Conservation (phyloP, 1,284 basidiomycete genomes). For the Fomitopsis palustris region DNA sequence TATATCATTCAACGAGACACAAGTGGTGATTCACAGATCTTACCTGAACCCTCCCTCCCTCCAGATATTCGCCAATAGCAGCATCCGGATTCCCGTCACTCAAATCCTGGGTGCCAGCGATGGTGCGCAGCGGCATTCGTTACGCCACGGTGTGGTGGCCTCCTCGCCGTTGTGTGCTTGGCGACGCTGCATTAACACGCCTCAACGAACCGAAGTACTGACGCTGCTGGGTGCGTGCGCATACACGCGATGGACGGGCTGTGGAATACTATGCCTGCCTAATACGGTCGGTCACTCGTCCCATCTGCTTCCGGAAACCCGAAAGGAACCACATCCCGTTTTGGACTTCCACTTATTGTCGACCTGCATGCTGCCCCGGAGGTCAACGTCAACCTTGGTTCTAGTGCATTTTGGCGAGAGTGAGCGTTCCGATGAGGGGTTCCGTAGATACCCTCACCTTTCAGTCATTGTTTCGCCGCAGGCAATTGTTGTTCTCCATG, state of each 20-base stretch:
- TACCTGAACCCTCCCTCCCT: too few relatives aligned
- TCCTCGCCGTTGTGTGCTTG: too few relatives aligned
- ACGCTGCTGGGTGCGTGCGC: neutral
- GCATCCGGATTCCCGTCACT: too few relatives aligned
- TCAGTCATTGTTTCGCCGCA: neutral
- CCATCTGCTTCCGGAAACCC: neutral
- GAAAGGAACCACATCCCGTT: neutral
- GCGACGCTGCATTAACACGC: too few relatives aligned
- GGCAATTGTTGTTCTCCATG: constrained; percentile 1
- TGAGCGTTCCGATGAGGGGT: neutral
- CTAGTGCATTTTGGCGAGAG: neutral
- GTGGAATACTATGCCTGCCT: constrained; percentile 1
- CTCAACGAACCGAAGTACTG: too few relatives aligned
- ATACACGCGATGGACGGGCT: neutral
- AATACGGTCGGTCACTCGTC: neutral
- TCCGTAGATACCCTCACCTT: neutral
- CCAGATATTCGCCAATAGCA: too few relatives aligned
- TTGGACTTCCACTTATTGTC: constrained; percentile 3
- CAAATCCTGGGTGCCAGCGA: too few relatives aligned
- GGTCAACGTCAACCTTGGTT: neutral
- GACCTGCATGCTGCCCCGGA: neutral
- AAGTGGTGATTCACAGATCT: too few relatives aligned
- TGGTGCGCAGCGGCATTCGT: too few relatives aligned
- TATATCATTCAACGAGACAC: too few relatives aligned
- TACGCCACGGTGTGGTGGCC: too few relatives aligned